Base-by-base conservation (phyloP, 805 yeast genomes). In the Diddensiella caesifluorescens region DNA sequence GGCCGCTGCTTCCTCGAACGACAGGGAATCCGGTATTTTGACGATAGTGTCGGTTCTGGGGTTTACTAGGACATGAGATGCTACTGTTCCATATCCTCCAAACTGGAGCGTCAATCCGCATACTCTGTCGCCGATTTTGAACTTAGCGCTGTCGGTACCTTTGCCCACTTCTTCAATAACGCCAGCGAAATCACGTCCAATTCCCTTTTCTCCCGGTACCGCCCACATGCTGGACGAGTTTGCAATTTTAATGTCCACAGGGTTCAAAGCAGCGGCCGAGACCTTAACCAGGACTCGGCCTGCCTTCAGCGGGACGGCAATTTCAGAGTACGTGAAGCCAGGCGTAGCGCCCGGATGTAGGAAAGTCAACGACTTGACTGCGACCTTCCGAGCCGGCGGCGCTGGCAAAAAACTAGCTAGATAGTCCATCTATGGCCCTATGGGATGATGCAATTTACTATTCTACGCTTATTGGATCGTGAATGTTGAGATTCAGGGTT, bases 171-270 rank as follows among this genome's bases (percentile, higher is more conserved):
- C 70, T 3, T 68, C 66, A 22, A 83, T 64, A 3, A 63, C 62
- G 18, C 94, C 94, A 19, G 77, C 64, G 57, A 74, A 83, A 49
- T 81, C 89, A 51, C 82, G 73, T 1, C 92, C 92, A 22, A 80
- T 58, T 5, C 89, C 88, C 49, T 77, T 71, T 44, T 71, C 74
- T 30, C 76, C 73, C 28, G 75, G 59, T 42, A 68, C 71, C 13
- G 45, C 44, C 49, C 54, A 49, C 33, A 52, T 22, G n/a, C 44
- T 19, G 13, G 68, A 56, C 10, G 39, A 32, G 19, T 77, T 74
- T 54, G 75, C 67, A 39, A 81, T 74, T 44, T 79, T 70, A 50
- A 79, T 54, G 54, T 83, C 94, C 38, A 74, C 67, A 2, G 90
- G 83, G 52, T 79, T 80, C 28, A 84, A 62, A 1, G 82, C 75